phyloP scores from a whole-genome alignment of 1,139 yeast species.

The Spathaspora jeffriesii region DNA sequence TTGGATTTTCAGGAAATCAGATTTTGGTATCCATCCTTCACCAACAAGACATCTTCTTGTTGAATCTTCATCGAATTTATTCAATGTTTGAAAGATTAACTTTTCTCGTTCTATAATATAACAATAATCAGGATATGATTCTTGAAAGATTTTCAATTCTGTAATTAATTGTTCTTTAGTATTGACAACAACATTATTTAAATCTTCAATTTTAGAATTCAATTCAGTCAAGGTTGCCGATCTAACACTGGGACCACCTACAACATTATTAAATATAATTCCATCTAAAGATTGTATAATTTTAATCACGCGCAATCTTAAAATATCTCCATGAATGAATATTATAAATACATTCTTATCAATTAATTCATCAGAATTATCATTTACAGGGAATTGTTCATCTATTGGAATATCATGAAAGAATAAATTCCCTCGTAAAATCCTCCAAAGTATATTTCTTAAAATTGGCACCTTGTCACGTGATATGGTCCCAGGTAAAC shows the following conservation, averaged over 20 bases:
- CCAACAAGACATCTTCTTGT: slow-evolving; percentile 88
- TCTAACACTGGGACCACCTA: slow-evolving; percentile 54
- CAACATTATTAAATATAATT: slow-evolving; percentile 61
- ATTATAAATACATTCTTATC: slow-evolving; percentile 77
- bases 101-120: slow-evolving; percentile 66
- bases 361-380: slow-evolving; percentile 47
- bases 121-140: slow-evolving; percentile 36
- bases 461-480: slow-evolving; percentile 45
- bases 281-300: slow-evolving; percentile 89
- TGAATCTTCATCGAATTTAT: slow-evolving; percentile 81
- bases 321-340: slow-evolving; percentile 83
- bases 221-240: slow-evolving; percentile 60
- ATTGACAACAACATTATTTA: slow-evolving; percentile 59
- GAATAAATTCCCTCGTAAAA: slow-evolving; percentile 53
- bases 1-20: slow-evolving; percentile 27
- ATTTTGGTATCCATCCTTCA: slow-evolving; percentile 92
- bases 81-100: slow-evolving; percentile 71
- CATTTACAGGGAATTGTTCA: slow-evolving; percentile 30
- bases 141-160: slow-evolving; percentile 73
- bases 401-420: slow-evolving; percentile 49
- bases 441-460: slow-evolving; percentile 56
- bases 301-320: slow-evolving; percentile 65
- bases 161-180: slow-evolving; percentile 71
- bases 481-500: slow-evolving; percentile 52
- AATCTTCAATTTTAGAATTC: slow-evolving; percentile 49